phyloP scores from a whole-genome alignment of 768 basidiomycete genomes.

The Tylopilus intermedius region DNA sequence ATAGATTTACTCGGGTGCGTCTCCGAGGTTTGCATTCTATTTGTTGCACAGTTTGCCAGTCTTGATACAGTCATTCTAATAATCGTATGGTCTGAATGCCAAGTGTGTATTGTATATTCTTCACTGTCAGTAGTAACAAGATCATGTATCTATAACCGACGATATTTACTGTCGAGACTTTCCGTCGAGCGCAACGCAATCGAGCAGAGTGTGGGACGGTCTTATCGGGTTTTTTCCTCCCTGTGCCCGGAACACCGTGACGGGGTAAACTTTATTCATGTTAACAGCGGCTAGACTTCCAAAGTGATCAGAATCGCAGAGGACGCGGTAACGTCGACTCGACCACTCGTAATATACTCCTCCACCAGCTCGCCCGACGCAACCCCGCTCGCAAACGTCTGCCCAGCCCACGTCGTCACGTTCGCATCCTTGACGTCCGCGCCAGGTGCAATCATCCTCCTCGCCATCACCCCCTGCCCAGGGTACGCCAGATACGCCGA shows the following conservation, averaged over 20 bases:
- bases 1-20: too few relatives aligned
- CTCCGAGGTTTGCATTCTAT: background rate
- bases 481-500: slow-evolving; percentile 34
- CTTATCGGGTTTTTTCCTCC: too few relatives aligned
- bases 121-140: too few relatives aligned
- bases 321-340: slow-evolving; percentile 35
- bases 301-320: slow-evolving; percentile 33
- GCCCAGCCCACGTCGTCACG: slow-evolving; percentile 48
- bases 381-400: slow-evolving; percentile 38
- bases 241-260: too few relatives aligned
- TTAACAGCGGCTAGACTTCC: too few relatives aligned
- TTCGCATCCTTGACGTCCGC: slow-evolving; percentile 43
- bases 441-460: slow-evolving; percentile 43
- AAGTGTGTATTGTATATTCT: too few relatives aligned
- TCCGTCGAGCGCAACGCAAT: too few relatives aligned
- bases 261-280: too few relatives aligned
- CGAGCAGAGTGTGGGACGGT: too few relatives aligned
- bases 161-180: too few relatives aligned
- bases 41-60: background rate
- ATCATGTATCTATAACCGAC: too few relatives aligned
- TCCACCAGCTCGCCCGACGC: slow-evolving; percentile 36
- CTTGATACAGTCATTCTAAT: background rate
- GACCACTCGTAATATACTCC: slow-evolving; percentile 33
- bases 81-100: background rate
- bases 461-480: slow-evolving; percentile 32